Evolutionary conservation across 768 basidiomycete species (phyloP).

Genomic region (Psilocybe tampanensis): DNA sequence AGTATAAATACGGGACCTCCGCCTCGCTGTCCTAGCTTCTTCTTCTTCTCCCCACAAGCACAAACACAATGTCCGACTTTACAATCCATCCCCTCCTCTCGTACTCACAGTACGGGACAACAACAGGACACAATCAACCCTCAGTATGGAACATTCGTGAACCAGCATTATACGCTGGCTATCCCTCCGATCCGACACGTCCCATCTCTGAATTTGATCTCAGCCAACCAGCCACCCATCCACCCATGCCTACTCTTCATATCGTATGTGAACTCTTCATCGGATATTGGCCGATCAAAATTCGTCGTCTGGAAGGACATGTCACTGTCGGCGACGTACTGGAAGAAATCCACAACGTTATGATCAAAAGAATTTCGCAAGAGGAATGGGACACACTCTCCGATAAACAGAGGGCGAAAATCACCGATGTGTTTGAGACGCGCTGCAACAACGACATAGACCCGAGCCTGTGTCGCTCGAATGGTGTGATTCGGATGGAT

Average conservation of each 20-base stretch:
- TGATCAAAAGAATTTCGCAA: conserved; percentile 39
- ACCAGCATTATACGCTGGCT: conserved; percentile 34
- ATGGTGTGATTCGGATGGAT: conserved; percentile 52
- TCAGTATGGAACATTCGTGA: conserved; percentile 55
- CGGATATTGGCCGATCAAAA: conserved; percentile 43
- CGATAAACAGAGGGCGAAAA: conserved; percentile 42
- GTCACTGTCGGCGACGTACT: conserved; percentile 56
- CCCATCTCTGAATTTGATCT: conserved; percentile 34
- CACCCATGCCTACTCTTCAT: conserved; percentile 38
- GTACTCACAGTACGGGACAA: conserved; percentile 37
- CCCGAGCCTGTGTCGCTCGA: conserved; percentile 33
- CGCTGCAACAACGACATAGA: conserved; percentile 45
- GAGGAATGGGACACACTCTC: conserved; percentile 46
- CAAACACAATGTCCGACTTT: conserved; percentile 26
- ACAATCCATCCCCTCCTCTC: conserved; percentile 38
- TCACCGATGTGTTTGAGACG: conserved; percentile 42
- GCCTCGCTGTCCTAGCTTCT: neutral
- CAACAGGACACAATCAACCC: conserved; percentile 27
- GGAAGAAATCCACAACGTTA: conserved; percentile 41
- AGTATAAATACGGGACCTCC: conserved; percentile 10
- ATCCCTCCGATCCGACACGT: conserved; percentile 4
- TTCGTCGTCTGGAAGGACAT: conserved; percentile 37
- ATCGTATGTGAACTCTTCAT: conserved; percentile 51
- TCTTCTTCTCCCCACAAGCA: neutral
- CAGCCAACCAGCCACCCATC: conserved; percentile 43